Evolutionary conservation across 2,329 filamentous ascomycete genomes (phyloP), one percentile per base, ranked within the genome.

Genomic region (Phaeosphaeria sp.): DNA sequence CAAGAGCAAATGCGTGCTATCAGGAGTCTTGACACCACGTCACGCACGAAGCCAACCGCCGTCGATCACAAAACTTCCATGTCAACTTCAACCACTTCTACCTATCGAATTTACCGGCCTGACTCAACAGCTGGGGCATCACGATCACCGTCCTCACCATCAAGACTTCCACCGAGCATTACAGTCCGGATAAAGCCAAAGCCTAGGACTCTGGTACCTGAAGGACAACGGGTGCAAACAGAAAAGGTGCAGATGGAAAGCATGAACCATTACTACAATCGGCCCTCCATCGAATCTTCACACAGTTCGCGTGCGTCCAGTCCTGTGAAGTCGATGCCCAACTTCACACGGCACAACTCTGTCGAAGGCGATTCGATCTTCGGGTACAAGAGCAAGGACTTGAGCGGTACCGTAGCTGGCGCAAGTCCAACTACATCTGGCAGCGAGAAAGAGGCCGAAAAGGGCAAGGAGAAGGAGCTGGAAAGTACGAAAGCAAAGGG

Each of bases 291-390:
- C 4, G 45, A 0, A 13, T 49, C 63, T 7, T 27, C 56, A 18
- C 49, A 54, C 13, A 39, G 49, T n/a, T 66, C 67, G 8, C 60
- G 66, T 43, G 63, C 65, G 9, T 48, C 63, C 1, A 71, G 66
- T 17, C 66, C 69, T 7, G 57, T 61, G 11, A 71, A 69, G 30
- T 55, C 60, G 9, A 67, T 63, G 55, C 60, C 63, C 2, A 65
- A 62, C 27, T 70, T 69, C 49, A 61, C 57, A n/a, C 59, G 64
- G 39, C 66, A 65, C 13, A 68, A 67, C 17, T 63, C 60, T 2
- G 48, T 66, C 7, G 63, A 65, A 20, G 59, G 63, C 3, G 63
- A 68, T 49, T 59, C 65, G 2, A 61, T 72, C 25, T 74, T 74
- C 43, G 66, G 65, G 0, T 67, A 69, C 55, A 60, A 43, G 30